Evolutionary conservation across 257 asterid species (phyloP), one percentile per base, ranked within the genome.

Genomic region (Petunia axillaris): DNA sequence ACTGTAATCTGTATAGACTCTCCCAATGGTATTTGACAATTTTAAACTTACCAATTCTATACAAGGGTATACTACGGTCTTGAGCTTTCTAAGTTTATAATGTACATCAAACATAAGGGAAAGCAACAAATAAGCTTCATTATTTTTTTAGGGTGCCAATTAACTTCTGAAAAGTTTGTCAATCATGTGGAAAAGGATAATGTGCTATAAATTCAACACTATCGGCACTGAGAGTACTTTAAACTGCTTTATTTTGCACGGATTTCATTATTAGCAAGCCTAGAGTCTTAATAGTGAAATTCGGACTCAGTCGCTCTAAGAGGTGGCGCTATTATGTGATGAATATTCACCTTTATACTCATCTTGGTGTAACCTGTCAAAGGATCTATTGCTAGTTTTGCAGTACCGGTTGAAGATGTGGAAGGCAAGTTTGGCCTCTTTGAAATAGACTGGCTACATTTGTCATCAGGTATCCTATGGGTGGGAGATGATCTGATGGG

Each of bases 351-450:
- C 36, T 36, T 0, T 1, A 73, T 35, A 73, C 25, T 73, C 78
- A 1, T 50, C 78, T 9, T 50, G 35, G 6, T 40, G 62, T 50
- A 73, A 36, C 78, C 13, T 50, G 63, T 50, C 3, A 16, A 50
- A 73, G 63, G 78, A 13, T 73, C 78, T 73, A 50, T 50, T 73
- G 63, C 78, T 73, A 73, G 77, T 50, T 73, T 73, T 73, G 63
- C 78, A 70, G 59, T 46, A 70, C 39, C 62, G 25, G 11, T 71
- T 35, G 78, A 73, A 36, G 62, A 50, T 50, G 25, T 25, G 43
- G 63, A 36, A 48, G 78, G 14, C 63, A 73, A 36, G 50, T 73
- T 48, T 73, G 63, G 62, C 78, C 62, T 50, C 63, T 50, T 50
- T 73, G 78, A 36, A 73, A 50, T 5, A 73, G 36, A 48, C 60